Conservation (phyloP, 75 land plant species). For the Pinus taeda region DNA sequence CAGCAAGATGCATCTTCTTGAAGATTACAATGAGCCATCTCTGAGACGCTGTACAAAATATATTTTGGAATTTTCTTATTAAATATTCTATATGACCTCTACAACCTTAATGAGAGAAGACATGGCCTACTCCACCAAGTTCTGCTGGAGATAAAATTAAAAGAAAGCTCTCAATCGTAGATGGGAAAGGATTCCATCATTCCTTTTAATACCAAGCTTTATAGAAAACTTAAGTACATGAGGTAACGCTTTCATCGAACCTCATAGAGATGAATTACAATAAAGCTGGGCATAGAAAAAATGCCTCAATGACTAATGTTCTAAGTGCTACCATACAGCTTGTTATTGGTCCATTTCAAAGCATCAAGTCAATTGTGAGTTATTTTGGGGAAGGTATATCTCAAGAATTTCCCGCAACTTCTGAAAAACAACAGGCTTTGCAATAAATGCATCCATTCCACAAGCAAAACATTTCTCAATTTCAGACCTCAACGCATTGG, state of each 20-base stretch:
- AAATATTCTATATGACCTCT: background rate
- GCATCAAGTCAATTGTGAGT: background rate
- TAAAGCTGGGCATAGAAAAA: background rate
- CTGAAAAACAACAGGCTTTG: slow-evolving; percentile 36
- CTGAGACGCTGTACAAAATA: background rate
- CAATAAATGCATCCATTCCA: slow-evolving; percentile 30
- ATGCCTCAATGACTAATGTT: background rate
- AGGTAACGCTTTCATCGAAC: background rate
- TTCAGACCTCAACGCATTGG: slow-evolving; percentile 26
- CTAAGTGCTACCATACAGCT: background rate
- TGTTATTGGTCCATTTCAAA: background rate
- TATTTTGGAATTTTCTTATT: background rate
- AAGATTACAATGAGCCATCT: background rate
- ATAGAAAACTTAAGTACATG: background rate
- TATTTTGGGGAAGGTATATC: slow-evolving; percentile 18
- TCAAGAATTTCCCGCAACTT: slow-evolving; percentile 18
- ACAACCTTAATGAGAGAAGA: background rate
- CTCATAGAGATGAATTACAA: background rate
- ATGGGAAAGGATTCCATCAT: background rate
- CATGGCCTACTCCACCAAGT: background rate
- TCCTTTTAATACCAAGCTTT: background rate
- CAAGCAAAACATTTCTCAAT: slow-evolving; percentile 22
- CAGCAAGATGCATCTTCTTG: too few relatives aligned
- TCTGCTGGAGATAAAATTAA: background rate
- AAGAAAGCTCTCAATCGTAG: background rate